Percentiles rank a stretch among this genome's conserved stretches.
Conservation (phyloP, 2,329 filamentous ascomycete genomes). For the Trichophyton verrucosum region DNA sequence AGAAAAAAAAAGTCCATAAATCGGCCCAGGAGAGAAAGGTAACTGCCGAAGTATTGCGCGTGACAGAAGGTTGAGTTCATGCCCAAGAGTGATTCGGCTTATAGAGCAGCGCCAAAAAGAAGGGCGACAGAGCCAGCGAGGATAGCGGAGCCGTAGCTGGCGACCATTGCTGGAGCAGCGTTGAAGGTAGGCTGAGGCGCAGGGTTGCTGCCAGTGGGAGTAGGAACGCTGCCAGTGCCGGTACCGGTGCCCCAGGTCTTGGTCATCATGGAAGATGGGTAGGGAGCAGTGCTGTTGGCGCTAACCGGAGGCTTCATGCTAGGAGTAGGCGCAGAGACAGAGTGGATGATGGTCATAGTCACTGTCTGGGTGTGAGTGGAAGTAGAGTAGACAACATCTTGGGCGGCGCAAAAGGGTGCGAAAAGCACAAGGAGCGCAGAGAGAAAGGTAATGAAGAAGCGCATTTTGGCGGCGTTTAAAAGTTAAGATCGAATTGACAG, state of each 20-base stretch:
- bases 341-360: constrained; percentile 20
- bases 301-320: constrained; percentile 14
- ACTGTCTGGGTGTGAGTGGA: constrained; percentile 36
- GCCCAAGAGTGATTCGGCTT: constrained; percentile 10
- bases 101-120: constrained; percentile 25
- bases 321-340: constrained; percentile 12
- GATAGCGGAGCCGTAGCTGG: constrained; percentile 21
- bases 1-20: not conserved
- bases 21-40: not conserved
- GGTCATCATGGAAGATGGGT: constrained; percentile 3
- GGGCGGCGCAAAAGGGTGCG: constrained; percentile 19
- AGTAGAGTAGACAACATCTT: constrained; percentile 26
- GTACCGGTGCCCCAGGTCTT: not conserved
- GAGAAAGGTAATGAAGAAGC: constrained; percentile 23
- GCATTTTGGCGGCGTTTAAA: constrained; percentile 24
- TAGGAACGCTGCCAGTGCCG: not conserved
- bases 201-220: not conserved
- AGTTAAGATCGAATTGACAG: constrained; percentile 7
- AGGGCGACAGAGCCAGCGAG: constrained; percentile 29
- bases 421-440: constrained; percentile 25
- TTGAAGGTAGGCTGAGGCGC: constrained; percentile 10
- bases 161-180: constrained; percentile 12
- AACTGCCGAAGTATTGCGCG: not conserved
- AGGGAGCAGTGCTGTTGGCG: not conserved
- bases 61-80: not conserved